phyloP scores from a whole-genome alignment of 495 filamentous ascomycete genomes.

The Opeltia flavorubescens region DNA sequence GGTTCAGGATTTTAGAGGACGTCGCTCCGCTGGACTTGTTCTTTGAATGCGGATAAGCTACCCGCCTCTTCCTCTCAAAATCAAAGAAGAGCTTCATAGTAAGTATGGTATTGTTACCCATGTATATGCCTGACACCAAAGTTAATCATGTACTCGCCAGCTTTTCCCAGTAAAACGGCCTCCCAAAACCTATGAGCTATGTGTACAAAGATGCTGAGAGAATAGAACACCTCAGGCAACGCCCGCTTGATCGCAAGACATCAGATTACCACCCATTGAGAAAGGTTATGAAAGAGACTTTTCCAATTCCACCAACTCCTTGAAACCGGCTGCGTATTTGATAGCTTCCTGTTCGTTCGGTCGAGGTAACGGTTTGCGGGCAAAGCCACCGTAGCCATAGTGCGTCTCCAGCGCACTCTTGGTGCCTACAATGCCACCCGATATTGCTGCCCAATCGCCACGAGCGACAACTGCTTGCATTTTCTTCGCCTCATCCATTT shows the following conservation, averaged over 20 bases:
- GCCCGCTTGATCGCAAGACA: not conserved
- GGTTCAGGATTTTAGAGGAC: too few relatives aligned
- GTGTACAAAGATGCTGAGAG: too few relatives aligned
- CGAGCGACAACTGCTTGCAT: slow-evolving; percentile 67
- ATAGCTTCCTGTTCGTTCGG: slow-evolving; percentile 44
- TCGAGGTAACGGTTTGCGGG: slow-evolving; percentile 61
- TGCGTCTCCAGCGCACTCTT: slow-evolving; percentile 64
- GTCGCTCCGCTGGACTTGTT: too few relatives aligned
- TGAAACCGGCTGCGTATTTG: slow-evolving; percentile 55
- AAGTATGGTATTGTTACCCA: too few relatives aligned
- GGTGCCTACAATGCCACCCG: slow-evolving; percentile 73
- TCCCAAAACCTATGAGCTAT: too few relatives aligned
- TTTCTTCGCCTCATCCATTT: slow-evolving; percentile 54
- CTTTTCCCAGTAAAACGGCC: too few relatives aligned
- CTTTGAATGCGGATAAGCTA: too few relatives aligned
- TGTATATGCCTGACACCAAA: too few relatives aligned
- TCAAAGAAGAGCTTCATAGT: too few relatives aligned
- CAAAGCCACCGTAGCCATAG: slow-evolving; percentile 66
- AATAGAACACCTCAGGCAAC: not conserved
- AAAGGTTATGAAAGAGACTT: slow-evolving; percentile 23
- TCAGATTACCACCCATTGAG: slow-evolving; percentile 8
- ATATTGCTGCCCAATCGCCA: slow-evolving; percentile 79
- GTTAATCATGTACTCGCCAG: too few relatives aligned
- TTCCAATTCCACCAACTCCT: slow-evolving; percentile 63
- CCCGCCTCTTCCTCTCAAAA: too few relatives aligned